phyloP scores from a whole-genome alignment of 805 yeast species.

The Candida verbasci region DNA sequence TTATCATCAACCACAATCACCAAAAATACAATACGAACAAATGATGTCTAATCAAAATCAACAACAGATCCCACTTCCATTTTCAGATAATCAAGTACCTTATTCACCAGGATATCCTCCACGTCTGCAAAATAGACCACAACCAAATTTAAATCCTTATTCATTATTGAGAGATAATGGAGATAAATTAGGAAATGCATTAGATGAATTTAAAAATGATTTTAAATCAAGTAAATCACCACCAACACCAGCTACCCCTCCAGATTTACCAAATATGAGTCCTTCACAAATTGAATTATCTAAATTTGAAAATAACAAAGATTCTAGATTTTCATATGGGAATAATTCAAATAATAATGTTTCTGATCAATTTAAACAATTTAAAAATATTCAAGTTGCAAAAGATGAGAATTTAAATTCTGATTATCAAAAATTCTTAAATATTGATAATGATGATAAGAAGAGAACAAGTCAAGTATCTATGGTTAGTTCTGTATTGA shows the following conservation, averaged over 20 bases:
- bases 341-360: constrained; percentile 8
- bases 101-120: constrained; percentile 4
- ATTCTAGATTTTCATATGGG: constrained; percentile 1
- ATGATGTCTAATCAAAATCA: neutral
- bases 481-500: constrained; percentile 39
- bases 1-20: constrained; percentile 1
- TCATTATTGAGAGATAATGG: neutral
- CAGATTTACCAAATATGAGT: constrained; percentile 10
- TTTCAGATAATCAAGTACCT: neutral
- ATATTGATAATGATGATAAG: constrained; percentile 3
- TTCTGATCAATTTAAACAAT: constrained; percentile 13
- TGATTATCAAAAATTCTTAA: constrained; percentile 26
- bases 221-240: constrained; percentile 18
- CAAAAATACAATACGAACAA: neutral
- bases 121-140: constrained; percentile 5
- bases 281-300: constrained; percentile 14
- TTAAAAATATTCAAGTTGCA: constrained; percentile 9
- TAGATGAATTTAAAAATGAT: constrained; percentile 26
- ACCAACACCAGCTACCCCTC: constrained; percentile 7
- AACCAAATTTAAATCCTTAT: neutral
- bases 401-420: constrained; percentile 14
- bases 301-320: constrained; percentile 8
- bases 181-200: constrained; percentile 22
- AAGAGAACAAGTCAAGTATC: constrained; percentile 32
- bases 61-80: neutral